Base-by-base conservation (phyloP, 2,329 filamentous ascomycete species). In the Hymenotorrendiella dingleyae region DNA sequence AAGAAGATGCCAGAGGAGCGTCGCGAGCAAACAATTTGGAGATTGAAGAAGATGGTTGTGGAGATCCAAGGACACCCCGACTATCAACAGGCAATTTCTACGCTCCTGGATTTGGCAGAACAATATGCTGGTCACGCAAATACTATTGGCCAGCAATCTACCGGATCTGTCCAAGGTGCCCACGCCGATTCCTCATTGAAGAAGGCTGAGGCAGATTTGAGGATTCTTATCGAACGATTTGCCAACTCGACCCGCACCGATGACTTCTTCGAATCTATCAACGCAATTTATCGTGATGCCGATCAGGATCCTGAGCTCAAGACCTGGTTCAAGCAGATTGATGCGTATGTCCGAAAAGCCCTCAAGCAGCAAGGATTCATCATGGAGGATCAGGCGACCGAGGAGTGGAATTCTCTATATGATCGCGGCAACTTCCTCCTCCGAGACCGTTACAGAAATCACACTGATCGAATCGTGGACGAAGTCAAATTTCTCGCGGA, bases 1-100 rank as follows among this genome's bases (percentile, higher is more conserved):
- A 77, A 82, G 58, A 98, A 97, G 74, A 76, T 98, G 67, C 90
- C 93, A 1, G 71, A 91, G 66, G 90, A 97, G 64, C 88, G 93
- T 47, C 88, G 90, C 47, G 89, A 97, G 6, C 89, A 95, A 71
- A 83, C 82, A 43, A 82, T 96, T 57, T 95, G 82, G 77, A 86
- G 93, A 27, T 68, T 98, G 54, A 98, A 91, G 80, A 97, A 97
- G 79, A 94, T 97, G 85, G 71, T 98, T 28, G 81, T 96, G 34
- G 93, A 98, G 67, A 89, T 94, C 57, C 93, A 98, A 68, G 86
- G 91, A 43, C 93, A 97, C 61, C 79, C 86, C 45, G 91, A 98
- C 58, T 98, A 97, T 66, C 82, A 90, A 55, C 77, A 85, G 64
- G 93, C 93, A n/a, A 83, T 98, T 50, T 80, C 89, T 57, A 94